Evolutionary conservation across 2,329 filamentous ascomycete species (phyloP).

Genomic region (Colletotrichum sp.): DNA sequence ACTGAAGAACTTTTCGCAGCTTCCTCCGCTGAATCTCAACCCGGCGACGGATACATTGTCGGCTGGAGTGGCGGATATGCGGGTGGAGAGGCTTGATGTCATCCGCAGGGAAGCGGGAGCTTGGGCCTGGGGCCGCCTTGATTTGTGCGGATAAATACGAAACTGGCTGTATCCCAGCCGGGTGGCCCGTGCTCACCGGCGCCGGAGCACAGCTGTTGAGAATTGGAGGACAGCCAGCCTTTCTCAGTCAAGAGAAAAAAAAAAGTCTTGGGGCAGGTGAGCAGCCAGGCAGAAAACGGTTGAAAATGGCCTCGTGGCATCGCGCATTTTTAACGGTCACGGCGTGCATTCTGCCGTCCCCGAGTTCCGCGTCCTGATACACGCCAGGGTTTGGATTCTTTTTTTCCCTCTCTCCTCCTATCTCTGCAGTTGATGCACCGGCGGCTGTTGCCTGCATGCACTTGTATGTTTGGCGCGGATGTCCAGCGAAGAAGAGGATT

Average conservation of each 20-base stretch:
- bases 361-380: conserved; percentile 4
- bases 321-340: not conserved
- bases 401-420: not conserved
- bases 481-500: not conserved
- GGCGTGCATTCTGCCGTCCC: conserved; percentile 7
- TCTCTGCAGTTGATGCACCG: not conserved
- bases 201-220: not conserved
- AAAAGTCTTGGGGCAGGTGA: not conserved
- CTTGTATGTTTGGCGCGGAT: not conserved
- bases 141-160: conserved; percentile 22
- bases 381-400: not conserved
- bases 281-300: not conserved
- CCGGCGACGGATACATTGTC: conserved; percentile 6
- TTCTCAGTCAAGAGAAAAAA: not conserved
- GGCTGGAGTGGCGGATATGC: conserved; percentile 17
- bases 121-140: conserved; percentile 20
- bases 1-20: conserved; percentile 2
- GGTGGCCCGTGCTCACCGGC: conserved; percentile 5
- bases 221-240: not conserved
- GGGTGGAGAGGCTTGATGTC: conserved; percentile 20
- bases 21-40: conserved; percentile 16
- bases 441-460: not conserved
- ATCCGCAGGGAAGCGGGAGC: conserved; percentile 17
- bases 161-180: conserved; percentile 6
- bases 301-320: not conserved